Percentiles rank a stretch among this genome's conserved stretches.
These are phyloP conservation scores for Heliosperma pusillum DNA, from an alignment of 148 eudicot species.

Conservation along the genomic window DNA sequence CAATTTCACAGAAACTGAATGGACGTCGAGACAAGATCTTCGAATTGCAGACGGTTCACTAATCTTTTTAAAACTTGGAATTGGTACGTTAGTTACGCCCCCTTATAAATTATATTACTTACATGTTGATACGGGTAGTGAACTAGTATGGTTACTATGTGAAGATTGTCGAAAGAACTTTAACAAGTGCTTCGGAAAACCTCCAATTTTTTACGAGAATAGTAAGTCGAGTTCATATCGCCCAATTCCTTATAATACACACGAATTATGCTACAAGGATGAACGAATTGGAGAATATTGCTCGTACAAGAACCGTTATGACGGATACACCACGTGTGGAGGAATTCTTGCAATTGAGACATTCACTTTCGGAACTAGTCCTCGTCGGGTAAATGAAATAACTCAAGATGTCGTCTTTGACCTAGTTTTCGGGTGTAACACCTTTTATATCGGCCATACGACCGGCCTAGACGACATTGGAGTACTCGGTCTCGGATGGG, in stretches of 20 bases:
- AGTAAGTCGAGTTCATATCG: conserved; percentile 4
- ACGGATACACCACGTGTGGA: background rate
- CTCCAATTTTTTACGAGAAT: background rate
- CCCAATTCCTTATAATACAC: background rate
- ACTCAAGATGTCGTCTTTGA: background rate
- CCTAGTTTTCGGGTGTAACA: conserved; percentile 16
- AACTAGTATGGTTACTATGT: background rate
- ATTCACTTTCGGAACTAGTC: conserved; percentile 2
- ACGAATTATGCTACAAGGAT: background rate
- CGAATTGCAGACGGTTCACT: background rate
- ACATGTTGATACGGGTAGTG: background rate
- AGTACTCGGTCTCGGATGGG: conserved; percentile 14
- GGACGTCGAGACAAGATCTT: background rate
- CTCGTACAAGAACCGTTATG: background rate
- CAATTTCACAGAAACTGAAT: background rate
- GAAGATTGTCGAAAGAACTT: background rate
- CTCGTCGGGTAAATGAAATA: background rate
- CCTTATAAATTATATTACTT: background rate
- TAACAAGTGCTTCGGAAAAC: background rate
- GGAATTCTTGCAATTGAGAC: conserved; percentile 11
- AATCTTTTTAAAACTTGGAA: background rate
- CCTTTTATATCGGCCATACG: background rate
- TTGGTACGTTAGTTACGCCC: background rate
- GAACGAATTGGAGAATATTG: background rate
- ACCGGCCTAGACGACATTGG: background rate